These are phyloP conservation scores for Backusella tuberculispora DNA, from an alignment of 192 early-diverging fungal species.

Conservation along the genomic window DNA sequence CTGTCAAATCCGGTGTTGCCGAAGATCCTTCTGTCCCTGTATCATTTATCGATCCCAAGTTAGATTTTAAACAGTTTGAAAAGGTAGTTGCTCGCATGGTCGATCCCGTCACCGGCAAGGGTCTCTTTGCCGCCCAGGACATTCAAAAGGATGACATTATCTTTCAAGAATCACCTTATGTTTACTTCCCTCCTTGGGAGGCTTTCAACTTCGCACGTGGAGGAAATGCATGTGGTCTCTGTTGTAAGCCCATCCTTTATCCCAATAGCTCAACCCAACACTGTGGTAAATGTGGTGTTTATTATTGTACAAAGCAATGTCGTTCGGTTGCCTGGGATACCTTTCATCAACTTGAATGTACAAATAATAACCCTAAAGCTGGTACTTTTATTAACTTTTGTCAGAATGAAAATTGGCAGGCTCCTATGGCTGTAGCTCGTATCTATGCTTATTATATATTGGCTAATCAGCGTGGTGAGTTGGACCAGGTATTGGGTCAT, in stretches of 20 bases:
- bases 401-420: constrained; percentile 48
- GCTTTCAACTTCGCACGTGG: constrained; percentile 46
- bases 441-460: constrained; percentile 51
- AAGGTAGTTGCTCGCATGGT: constrained; percentile 40
- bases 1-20: constrained; percentile 43
- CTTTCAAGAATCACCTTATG: constrained; percentile 61
- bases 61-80: constrained; percentile 45
- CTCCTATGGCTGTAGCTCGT: constrained; percentile 51
- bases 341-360: constrained; percentile 52
- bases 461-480: constrained; percentile 51
- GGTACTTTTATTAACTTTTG: constrained; percentile 50
- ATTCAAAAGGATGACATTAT: constrained; percentile 51
- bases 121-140: constrained; percentile 59
- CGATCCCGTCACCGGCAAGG: constrained; percentile 48
- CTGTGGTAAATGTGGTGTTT: constrained; percentile 45
- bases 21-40: constrained; percentile 57
- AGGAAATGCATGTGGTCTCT: constrained; percentile 58
- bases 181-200: constrained; percentile 62
- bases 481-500: constrained; percentile 46
- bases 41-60: constrained; percentile 49
- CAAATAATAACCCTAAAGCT: constrained; percentile 45
- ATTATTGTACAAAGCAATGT: constrained; percentile 55
- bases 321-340: constrained; percentile 50
- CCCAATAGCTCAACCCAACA: constrained; percentile 39
- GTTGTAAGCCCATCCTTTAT: constrained; percentile 51